Conservation (phyloP, 2,329 filamentous ascomycete genomes). For the Fusarium domesticum region DNA sequence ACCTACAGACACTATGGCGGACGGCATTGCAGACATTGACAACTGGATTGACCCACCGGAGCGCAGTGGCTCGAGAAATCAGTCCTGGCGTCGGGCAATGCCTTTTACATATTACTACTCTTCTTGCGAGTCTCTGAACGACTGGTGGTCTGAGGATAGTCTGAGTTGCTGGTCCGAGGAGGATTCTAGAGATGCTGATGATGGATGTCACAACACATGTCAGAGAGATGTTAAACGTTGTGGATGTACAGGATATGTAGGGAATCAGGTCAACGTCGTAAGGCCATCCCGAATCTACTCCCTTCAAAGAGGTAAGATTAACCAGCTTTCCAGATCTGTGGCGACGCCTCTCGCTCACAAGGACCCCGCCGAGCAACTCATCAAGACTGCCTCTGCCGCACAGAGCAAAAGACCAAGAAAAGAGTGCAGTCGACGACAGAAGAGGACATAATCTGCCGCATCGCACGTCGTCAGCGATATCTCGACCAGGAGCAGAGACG, state of each 20-base stretch:
- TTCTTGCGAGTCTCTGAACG: not conserved
- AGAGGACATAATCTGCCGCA: conserved; percentile 11
- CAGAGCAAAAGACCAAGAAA: not conserved
- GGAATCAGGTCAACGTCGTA: conserved; percentile 4
- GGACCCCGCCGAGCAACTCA: not conserved
- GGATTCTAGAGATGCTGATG: conserved; percentile 2
- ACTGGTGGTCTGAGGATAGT: conserved; percentile 7
- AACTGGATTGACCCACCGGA: conserved; percentile 2
- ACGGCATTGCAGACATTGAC: conserved; percentile 13
- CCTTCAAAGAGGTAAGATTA: not conserved
- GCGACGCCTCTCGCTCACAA: not conserved
- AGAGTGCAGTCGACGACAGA: not conserved
- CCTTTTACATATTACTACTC: not conserved
- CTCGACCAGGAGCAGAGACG: conserved; percentile 12
- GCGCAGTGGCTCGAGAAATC: not conserved
- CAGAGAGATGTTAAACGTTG: not conserved
- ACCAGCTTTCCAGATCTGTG: conserved; percentile 1
- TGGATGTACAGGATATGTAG: not conserved
- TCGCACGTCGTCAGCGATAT: conserved; percentile 9
- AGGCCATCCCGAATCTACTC: too few species aligned
- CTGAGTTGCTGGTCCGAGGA: conserved; percentile 7
- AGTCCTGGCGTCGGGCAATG: not conserved
- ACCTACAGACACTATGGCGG: conserved; percentile 6
- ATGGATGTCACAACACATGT: conserved; percentile 6
- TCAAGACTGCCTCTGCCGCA: not conserved